A percentile compares a stretch with the other conserved stretches of the same genome.
phyloP scores from a whole-genome alignment of 208 protist genomes.

The Acanthamoeba royreba region DNA sequence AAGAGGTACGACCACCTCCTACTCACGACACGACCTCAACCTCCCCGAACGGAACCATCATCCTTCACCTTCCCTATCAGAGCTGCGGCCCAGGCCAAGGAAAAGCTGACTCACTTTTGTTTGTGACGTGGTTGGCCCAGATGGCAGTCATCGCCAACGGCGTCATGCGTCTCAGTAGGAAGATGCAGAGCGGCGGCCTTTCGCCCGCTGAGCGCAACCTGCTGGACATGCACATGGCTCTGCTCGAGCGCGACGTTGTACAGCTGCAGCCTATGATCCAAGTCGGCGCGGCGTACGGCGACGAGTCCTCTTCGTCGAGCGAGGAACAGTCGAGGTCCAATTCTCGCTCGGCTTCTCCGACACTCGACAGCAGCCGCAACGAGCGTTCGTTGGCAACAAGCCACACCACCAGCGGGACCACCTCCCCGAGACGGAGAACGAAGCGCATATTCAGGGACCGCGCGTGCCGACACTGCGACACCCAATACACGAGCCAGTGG shows the following conservation, averaged over 20 bases:
- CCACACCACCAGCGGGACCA: background rate
- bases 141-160: background rate
- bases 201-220: background rate
- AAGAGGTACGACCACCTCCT: no score
- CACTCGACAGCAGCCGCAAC: background rate
- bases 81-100: no score
- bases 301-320: background rate
- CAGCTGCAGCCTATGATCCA: background rate
- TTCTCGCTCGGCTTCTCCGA: background rate
- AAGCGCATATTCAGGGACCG: background rate
- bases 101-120: no score
- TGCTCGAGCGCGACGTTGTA: background rate
- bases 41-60: no score
- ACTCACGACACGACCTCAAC: no score
- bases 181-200: background rate
- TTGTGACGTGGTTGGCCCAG: no score
- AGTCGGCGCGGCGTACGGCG: background rate
- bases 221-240: background rate
- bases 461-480: background rate
- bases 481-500: background rate
- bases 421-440: background rate
- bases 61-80: no score
- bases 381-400: background rate
- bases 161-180: background rate
- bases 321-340: no score